phyloP scores from a whole-genome alignment of 2,329 filamentous ascomycete species.

The Trichoderma brevicompactum region DNA sequence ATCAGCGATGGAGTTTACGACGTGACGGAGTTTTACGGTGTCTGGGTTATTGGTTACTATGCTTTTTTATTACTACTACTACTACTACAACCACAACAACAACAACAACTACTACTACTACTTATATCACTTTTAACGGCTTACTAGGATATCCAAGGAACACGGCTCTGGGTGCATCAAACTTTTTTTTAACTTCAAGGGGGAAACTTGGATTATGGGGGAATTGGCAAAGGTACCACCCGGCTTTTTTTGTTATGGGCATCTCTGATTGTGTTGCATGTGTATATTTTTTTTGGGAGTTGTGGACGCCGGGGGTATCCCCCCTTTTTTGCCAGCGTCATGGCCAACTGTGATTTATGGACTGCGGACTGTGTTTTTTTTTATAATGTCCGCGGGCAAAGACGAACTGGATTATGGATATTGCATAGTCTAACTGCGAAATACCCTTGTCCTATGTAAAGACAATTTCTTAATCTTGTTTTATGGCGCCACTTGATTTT shows the following conservation, averaged over 20 bases:
- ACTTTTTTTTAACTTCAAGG: background rate
- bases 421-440: constrained; percentile 25
- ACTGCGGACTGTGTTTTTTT: background rate
- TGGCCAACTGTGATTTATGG: constrained; percentile 26
- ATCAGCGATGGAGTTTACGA: constrained; percentile 42
- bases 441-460: constrained; percentile 28
- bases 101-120: background rate
- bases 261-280: constrained; percentile 17
- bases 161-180: constrained; percentile 16
- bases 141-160: constrained; percentile 16
- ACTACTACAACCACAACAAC: background rate
- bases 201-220: constrained; percentile 4
- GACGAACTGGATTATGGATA: constrained; percentile 25
- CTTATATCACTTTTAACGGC: background rate
- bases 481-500: background rate
- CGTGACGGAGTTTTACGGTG: constrained; percentile 26
- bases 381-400: constrained; percentile 9
- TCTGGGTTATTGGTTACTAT: constrained; percentile 3
- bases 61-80: background rate
- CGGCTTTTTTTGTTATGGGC: constrained; percentile 6
- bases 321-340: constrained; percentile 13
- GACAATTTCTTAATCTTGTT: background rate
- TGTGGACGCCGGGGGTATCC: constrained; percentile 11
- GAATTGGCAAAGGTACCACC: constrained; percentile 9
- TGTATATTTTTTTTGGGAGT: constrained; percentile 27